phyloP scores from a whole-genome alignment of 1,284 basidiomycete species.

The Salmacisia buchloeana region DNA sequence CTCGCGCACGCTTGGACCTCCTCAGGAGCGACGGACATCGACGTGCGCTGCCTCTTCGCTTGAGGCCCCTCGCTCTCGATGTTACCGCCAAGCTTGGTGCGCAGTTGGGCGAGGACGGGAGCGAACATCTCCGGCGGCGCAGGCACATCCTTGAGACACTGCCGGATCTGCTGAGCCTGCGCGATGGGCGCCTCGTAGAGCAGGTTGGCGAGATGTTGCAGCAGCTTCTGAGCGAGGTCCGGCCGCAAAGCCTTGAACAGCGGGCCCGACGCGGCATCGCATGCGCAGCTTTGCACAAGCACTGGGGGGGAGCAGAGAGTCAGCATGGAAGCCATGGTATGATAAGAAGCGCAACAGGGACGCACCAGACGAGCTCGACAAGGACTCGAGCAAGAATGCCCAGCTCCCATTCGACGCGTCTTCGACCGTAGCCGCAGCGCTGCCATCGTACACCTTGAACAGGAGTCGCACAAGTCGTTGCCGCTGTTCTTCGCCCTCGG shows the following conservation, averaged over 20 bases:
- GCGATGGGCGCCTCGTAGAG: slow-evolving; percentile 26
- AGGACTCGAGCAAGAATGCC: slow-evolving; percentile 21
- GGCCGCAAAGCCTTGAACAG: slow-evolving; percentile 58
- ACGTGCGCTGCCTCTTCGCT: slow-evolving; percentile 26
- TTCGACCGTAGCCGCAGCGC: slow-evolving; percentile 57
- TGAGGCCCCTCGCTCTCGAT: slow-evolving; percentile 56
- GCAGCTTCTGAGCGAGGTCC: slow-evolving; percentile 60
- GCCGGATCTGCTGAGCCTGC: slow-evolving; percentile 22
- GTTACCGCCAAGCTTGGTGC: slow-evolving; percentile 53
- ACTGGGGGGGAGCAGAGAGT: slow-evolving; percentile 10
- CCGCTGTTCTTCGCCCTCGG: neutral
- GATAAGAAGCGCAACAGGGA: neutral
- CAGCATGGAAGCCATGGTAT: neutral
- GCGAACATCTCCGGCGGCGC: slow-evolving; percentile 56
- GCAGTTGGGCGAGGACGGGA: slow-evolving; percentile 60
- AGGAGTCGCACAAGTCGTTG: slow-evolving; percentile 53
- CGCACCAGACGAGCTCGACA: neutral
- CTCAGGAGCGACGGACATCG: neutral
- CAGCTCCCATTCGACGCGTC: slow-evolving; percentile 52
- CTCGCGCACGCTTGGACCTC: slow-evolving; percentile 1
- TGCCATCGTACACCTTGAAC: slow-evolving; percentile 57
- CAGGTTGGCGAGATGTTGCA: slow-evolving; percentile 53
- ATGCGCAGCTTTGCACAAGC: slow-evolving; percentile 29
- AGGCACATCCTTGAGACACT: slow-evolving; percentile 28
- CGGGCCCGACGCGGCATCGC: slow-evolving; percentile 53